phyloP scores from a whole-genome alignment of 768 basidiomycete species.

The Lyophyllum shimeji region DNA sequence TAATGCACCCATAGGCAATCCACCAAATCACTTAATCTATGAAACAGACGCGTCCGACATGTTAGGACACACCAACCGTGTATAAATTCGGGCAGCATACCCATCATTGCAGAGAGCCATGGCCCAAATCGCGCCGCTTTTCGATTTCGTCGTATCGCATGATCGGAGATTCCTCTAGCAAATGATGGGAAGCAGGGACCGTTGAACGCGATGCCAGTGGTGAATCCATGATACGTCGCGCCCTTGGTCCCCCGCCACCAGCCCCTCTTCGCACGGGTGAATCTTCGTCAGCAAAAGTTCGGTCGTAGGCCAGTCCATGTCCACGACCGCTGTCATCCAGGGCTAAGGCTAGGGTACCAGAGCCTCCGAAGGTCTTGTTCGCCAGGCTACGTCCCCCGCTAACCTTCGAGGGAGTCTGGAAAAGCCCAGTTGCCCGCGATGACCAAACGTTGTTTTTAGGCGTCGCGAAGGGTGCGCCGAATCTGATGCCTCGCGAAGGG shows the following conservation, averaged over 20 bases:
- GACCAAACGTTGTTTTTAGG: conserved; percentile 59
- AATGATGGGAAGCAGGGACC: conserved; percentile 10
- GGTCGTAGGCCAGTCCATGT: conserved; percentile 22
- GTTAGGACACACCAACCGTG: neutral
- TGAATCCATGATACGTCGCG: conserved; percentile 33
- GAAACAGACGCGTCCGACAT: neutral
- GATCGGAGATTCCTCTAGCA: conserved; percentile 35
- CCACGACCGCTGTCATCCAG: conserved; percentile 31
- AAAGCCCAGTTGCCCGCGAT: conserved; percentile 39
- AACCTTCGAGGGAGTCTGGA: conserved; percentile 53
- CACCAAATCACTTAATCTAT: neutral
- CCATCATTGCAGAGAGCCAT: conserved; percentile 4
- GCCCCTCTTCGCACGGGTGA: conserved; percentile 52
- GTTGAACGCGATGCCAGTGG: conserved; percentile 27
- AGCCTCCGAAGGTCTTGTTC: conserved; percentile 26
- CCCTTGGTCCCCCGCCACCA: conserved; percentile 29
- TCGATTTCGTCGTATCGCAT: conserved; percentile 24
- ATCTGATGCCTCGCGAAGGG: conserved; percentile 75
- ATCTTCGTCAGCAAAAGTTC: conserved; percentile 39
- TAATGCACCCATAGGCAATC: neutral
- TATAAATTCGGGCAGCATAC: neutral
- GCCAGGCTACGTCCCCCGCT: conserved; percentile 28
- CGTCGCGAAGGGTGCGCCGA: conserved; percentile 56
- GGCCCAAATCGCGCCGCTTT: conserved; percentile 3
- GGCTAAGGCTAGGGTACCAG: conserved; percentile 26